phyloP scores from a whole-genome alignment of 768 basidiomycete species.

The Strobilomyces confusus region DNA sequence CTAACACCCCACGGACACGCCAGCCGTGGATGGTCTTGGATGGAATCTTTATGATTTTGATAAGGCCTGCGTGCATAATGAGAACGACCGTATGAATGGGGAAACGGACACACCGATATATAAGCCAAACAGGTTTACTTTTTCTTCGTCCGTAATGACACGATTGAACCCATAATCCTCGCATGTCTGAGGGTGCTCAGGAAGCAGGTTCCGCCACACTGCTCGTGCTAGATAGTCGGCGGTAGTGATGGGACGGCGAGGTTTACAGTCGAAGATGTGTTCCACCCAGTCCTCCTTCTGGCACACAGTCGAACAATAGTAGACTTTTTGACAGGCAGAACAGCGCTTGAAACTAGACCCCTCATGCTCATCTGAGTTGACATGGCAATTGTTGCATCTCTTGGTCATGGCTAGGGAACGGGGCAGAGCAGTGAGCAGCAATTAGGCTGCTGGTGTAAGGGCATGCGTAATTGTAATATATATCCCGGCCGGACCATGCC shows the following conservation, averaged over 20 bases:
- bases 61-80: not conserved
- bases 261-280: constrained; percentile 3
- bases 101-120: not conserved
- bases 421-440: too few relatives aligned
- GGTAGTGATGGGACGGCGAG: not conserved
- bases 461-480: too few relatives aligned
- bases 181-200: not conserved
- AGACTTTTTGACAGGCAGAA: not conserved
- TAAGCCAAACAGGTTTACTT: not conserved
- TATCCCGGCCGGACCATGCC: too few relatives aligned
- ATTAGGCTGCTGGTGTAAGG: too few relatives aligned
- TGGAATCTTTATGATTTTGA: not conserved
- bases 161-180: not conserved
- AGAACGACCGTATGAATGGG: too few relatives aligned
- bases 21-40: constrained; percentile 1
- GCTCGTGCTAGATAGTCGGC: constrained; percentile 1
- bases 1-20: not conserved
- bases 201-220: not conserved
- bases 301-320: not conserved
- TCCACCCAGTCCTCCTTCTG: not conserved
- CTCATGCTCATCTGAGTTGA: not conserved
- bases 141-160: not conserved
- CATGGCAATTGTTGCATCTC: not conserved
- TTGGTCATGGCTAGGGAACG: not conserved
- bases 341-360: not conserved